Conservation (phyloP, 208 protist species). For the Wallacemonas sp. region DNA sequence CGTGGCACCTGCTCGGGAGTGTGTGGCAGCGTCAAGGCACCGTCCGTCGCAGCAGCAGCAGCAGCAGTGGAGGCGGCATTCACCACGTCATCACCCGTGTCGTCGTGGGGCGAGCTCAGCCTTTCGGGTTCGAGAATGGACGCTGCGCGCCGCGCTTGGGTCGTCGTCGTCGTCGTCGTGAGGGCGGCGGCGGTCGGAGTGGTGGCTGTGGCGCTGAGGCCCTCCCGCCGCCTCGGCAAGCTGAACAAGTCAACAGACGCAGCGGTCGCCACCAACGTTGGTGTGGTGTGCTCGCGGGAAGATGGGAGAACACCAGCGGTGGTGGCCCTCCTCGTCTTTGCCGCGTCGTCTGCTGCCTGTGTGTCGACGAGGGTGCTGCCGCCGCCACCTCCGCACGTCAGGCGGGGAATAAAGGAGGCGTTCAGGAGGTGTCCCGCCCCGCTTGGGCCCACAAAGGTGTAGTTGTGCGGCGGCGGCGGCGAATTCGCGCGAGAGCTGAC, state of each 20-base stretch:
- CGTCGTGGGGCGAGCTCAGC: too few relatives aligned
- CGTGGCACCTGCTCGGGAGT: background rate
- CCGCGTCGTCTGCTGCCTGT: background rate
- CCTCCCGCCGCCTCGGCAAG: background rate
- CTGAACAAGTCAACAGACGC: background rate
- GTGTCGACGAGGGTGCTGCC: background rate
- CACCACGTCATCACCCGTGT: too few relatives aligned
- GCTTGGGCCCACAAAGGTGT: conserved; percentile 1
- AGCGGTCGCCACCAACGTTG: background rate
- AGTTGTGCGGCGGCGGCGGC: conserved; percentile 8
- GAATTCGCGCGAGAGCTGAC: conserved; percentile 1
- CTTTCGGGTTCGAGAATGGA: too few relatives aligned
- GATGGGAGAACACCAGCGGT: background rate
- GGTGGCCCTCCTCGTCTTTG: too few relatives aligned
- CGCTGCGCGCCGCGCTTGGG: background rate
- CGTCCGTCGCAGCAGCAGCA: too few relatives aligned
- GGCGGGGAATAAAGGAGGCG: conserved; percentile 9
- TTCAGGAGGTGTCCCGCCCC: background rate
- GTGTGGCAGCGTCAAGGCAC: background rate
- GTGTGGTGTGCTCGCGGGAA: background rate
- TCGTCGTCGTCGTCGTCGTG: background rate
- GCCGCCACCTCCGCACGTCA: background rate
- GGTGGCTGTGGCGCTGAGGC: background rate
- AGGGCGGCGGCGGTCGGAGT: too few relatives aligned
- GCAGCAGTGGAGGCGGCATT: too few relatives aligned